Evolutionary conservation across 352 stramenopile genomes (phyloP), one percentile per base, ranked within the genome.

Genomic region (Phytophthora fragariae): DNA sequence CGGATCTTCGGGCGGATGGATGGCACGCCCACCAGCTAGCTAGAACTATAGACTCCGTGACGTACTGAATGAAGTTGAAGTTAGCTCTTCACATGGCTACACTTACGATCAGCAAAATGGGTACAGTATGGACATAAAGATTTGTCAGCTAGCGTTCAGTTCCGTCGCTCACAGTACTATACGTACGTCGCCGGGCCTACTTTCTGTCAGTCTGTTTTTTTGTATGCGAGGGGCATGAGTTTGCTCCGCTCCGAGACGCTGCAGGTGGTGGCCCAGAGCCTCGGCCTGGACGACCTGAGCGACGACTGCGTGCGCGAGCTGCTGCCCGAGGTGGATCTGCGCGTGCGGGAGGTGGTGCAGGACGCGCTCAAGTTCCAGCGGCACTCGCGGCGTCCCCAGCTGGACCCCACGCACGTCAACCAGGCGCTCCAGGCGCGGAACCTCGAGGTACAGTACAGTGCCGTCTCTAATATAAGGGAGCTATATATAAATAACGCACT

Each of bases 341-440:
- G 89, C 29, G 77, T 96, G 71, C 89, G 89, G 17, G 84, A 95
- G 76, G 70, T 96, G 54, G 81, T 96, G 15, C 89, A 96, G 78
- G 88, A 96, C 59, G 88, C 89, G 63, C 84, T 95, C 62, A 95
- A 96, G 80, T 96, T 95, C 66, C 84, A 90, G 65, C 76, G 72
- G 33, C 89, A 96, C 74, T 84, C 86, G 33, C 89, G 88, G 62
- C 81, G 84, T 21, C 57, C 80, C 14, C 71, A 82, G 69, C 73
- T 96, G 65, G 78, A 85, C 58, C 81, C 88, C 19, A 62, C 75
- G 17, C 84, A 96, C 73, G 80, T 95, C 29, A 95, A 96, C 74
- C 86, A 93, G 67, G 89, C 89, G 46, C 81, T 96, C 12, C 80
- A 88, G 47, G 71, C 85, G 56, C 85, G 88, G 54, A 89, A 94